Evolutionary conservation across 805 yeast species (phyloP), one percentile per base, ranked within the genome.

Genomic region (Yarrowia sp.): DNA sequence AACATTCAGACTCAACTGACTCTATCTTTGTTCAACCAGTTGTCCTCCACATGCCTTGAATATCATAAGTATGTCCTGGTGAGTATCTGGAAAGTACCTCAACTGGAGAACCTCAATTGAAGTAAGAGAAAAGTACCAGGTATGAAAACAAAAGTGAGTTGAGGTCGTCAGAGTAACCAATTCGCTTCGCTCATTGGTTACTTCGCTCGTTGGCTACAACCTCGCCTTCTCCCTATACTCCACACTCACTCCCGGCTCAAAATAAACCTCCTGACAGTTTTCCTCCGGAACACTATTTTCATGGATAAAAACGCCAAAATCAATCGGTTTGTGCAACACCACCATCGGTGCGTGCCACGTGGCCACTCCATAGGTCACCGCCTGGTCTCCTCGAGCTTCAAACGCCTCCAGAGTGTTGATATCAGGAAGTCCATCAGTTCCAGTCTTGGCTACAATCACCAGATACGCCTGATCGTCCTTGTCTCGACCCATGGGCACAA

Each of bases 311-410:
- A 93, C 98, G 2, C 90, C 92, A 76, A 92, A 93, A 71, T 93
- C 97, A 14, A 87, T 76, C 4, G 78, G 77, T 26, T 82, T 84
- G 35, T 86, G 87, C 10, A 91, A 74, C 1, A 90, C 93, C 22
- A 93, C 87, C 98, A 92, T 92, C 3, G 98, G 98, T 0, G 98
- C 96, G 73, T 92, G 98, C 98, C 98, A 92, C 4, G 87, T 83
- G 0, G 88, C 90, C 8, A 82, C 83, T 0, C 92, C 96, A 73
- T 92, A 92, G 0, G 97, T 92, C 4, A 92, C 91, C 0, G 96
- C 89, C 72, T 92, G 97, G 73, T 89, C 87, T 0, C 96, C 97
- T 64, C 77, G 81, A 68, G 92, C 90, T 6, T 84, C 68, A 70
- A 92, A 92, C 0, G 96, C 96, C 68, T 78, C 81, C 11, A 87